These are phyloP conservation scores for Candida pseudofarinosa DNA, from an alignment of 805 yeast species.

Conservation along the genomic window DNA sequence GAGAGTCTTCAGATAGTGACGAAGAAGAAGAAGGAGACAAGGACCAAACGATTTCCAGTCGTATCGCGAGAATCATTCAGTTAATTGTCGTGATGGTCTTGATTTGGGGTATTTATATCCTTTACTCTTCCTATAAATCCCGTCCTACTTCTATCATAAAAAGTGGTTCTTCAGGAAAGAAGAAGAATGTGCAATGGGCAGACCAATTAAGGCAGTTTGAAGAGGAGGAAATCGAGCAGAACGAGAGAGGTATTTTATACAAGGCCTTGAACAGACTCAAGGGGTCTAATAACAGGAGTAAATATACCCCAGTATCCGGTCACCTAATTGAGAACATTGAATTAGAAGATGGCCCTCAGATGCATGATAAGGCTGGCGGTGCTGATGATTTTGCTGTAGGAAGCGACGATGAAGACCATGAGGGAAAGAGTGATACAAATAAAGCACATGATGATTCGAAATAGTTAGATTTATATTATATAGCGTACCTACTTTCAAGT, in stretches of 20 bases:
- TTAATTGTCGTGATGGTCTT: conserved; percentile 33
- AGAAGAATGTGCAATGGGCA: conserved; percentile 47
- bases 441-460: not conserved
- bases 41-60: conserved; percentile 10
- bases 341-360: conserved; percentile 26
- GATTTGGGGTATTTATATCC: conserved; percentile 38
- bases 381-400: conserved; percentile 44
- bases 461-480: not conserved
- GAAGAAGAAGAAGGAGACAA: conserved; percentile 1
- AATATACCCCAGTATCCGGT: conserved; percentile 23
- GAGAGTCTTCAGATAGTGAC: not conserved
- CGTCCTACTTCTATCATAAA: conserved; percentile 41
- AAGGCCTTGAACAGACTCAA: conserved; percentile 31
- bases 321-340: conserved; percentile 36
- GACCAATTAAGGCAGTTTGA: conserved; percentile 37
- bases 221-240: conserved; percentile 21
- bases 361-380: conserved; percentile 7
- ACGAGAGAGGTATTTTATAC: conserved; percentile 34
- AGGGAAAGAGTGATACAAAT: not conserved
- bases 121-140: conserved; percentile 34
- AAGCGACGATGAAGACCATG: conserved; percentile 42
- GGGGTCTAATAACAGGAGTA: conserved; percentile 22
- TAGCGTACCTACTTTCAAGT: too few relatives aligned
- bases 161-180: conserved; percentile 27
- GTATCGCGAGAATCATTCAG: conserved; percentile 37